phyloP scores from a whole-genome alignment of 768 basidiomycete genomes.

The Termitomyces sp. region DNA sequence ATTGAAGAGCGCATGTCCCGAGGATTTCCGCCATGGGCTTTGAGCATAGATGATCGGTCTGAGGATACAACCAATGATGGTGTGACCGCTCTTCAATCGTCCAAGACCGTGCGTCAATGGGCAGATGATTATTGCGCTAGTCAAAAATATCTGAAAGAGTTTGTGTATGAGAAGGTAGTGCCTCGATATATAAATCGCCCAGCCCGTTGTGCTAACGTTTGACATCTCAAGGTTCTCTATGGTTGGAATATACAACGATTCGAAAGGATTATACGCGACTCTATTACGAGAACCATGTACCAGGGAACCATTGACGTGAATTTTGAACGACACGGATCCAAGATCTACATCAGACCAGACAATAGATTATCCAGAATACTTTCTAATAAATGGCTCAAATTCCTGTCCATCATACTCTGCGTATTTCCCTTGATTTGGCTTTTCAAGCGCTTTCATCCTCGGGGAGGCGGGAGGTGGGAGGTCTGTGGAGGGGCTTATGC shows the following conservation, averaged over 20 bases:
- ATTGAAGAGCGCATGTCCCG: slow-evolving; percentile 33
- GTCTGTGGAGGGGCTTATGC: slow-evolving; percentile 75
- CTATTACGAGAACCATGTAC: slow-evolving; percentile 40
- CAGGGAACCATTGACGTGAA: slow-evolving; percentile 42
- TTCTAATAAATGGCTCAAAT: slow-evolving; percentile 66
- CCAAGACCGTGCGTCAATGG: slow-evolving; percentile 68
- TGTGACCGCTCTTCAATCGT: slow-evolving; percentile 36
- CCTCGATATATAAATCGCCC: not conserved
- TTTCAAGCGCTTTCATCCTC: slow-evolving; percentile 60
- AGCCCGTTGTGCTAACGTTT: not conserved
- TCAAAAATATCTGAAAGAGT: slow-evolving; percentile 70
- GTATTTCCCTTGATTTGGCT: slow-evolving; percentile 83
- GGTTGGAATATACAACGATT: slow-evolving; percentile 44
- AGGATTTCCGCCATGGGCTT: slow-evolving; percentile 48
- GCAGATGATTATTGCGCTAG: slow-evolving; percentile 79
- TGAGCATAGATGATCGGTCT: slow-evolving; percentile 13
- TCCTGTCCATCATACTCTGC: slow-evolving; percentile 61
- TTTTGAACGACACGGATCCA: slow-evolving; percentile 40
- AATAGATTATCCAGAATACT: slow-evolving; percentile 62
- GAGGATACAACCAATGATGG: slow-evolving; percentile 13
- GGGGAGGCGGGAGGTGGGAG: slow-evolving; percentile 71
- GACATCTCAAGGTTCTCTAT: slow-evolving; percentile 29
- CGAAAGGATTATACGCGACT: slow-evolving; percentile 33
- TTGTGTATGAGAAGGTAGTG: slow-evolving; percentile 63
- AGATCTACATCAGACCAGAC: slow-evolving; percentile 62